Evolutionary conservation across 306 rosid species (phyloP).

Genomic region (Carpinus fangiana): DNA sequence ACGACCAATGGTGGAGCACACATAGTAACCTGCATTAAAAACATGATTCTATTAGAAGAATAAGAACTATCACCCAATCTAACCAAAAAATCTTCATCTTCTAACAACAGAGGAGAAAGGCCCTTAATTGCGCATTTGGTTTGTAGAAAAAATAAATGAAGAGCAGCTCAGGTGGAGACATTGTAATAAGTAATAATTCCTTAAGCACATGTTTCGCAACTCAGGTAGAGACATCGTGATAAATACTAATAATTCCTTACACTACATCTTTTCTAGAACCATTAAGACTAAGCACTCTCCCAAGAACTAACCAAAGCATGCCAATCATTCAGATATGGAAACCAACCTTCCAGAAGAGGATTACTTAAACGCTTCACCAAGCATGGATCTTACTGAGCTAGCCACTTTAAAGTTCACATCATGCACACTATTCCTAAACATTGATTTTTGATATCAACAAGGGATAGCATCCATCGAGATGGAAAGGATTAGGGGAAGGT

Average conservation of each 20-base stretch:
- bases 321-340: conserved; percentile 14
- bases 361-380: neutral
- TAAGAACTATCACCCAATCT: conserved; percentile 11
- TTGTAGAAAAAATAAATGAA: conserved; percentile 5
- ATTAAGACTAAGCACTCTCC: neutral
- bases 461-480: neutral
- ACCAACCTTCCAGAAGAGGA: conserved; percentile 5
- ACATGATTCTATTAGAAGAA: conserved; percentile 34
- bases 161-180: neutral
- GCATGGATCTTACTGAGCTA: neutral
- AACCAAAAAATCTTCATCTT: conserved; percentile 3
- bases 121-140: conserved; percentile 9
- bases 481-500: neutral
- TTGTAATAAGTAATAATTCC: conserved; percentile 4
- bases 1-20: conserved; percentile 68
- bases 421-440: neutral
- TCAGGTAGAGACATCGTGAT: conserved; percentile 12
- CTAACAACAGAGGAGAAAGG: neutral
- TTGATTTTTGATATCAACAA: neutral
- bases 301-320: conserved; percentile 16
- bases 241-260: conserved; percentile 1
- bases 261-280: conserved; percentile 11
- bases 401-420: neutral
- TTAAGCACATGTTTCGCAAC: neutral
- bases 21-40: conserved; percentile 76